Evolutionary conservation across 2,329 filamentous ascomycete genomes (phyloP), one percentile per base, ranked within the genome.

Genomic region (Pseudopithomyces maydicus): DNA sequence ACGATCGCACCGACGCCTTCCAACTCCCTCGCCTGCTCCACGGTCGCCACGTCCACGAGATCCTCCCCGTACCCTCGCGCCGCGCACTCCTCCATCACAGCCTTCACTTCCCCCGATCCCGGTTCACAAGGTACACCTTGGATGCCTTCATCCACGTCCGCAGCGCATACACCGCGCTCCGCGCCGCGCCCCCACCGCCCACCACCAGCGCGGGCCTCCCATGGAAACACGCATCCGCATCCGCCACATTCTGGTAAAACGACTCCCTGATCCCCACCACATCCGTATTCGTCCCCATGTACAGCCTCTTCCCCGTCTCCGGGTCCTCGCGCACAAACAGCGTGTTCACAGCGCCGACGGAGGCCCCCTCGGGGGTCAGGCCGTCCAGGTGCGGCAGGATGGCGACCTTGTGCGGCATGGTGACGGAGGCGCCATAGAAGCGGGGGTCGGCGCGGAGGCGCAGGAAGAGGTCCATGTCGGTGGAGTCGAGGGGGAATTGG

Each of bases 321-420:
- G 74, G 72, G 46, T 80, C 78, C 45, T 79, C 74, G 20, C 84
- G 80, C 45, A 90, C 73, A 78, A 89, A 93, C 51, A 94, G 83
- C 0, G 90, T 95, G 80, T 95, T 94, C 75, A 89, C 88, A 49
- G 90, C 90, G 46, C 90, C 90, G 20, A 92, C 88, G 35, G 88
- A 86, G 48, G 84, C 82, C 64, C 86, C 90, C 75, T 92, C 89
- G 20, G 86, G 83, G 6, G 90, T 92, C 36, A 93, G 79, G 52
- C 88, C 85, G 69, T 94, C 90, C 8, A 94, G 82, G 64, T 91
- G 82, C 0, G 85, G 81, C 57, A 93, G 85, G 70, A 94, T 91
- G 65, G 86, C 82, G 23, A 94, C 85, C 75, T 95, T 94, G 80
- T 91, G 88, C 0, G 91, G 91, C 90, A 94, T 95, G 19, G 90